These are phyloP conservation scores for Lasiodiplodia gonubiensis DNA, from an alignment of 2,329 filamentous ascomycete species.

Conservation along the genomic window DNA sequence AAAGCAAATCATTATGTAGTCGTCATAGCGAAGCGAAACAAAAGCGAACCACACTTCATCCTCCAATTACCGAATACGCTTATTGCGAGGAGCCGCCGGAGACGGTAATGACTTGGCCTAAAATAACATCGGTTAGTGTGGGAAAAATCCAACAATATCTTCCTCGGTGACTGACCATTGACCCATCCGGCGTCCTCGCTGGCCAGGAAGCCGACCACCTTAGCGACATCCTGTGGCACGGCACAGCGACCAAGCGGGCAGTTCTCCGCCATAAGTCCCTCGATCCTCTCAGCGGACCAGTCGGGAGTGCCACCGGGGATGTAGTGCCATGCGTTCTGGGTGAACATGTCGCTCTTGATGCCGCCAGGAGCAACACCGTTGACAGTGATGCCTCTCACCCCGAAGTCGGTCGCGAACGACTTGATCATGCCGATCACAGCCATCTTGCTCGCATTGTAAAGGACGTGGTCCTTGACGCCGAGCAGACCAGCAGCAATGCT, in stretches of 20 bases:
- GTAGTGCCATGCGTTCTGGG: slow-evolving; percentile 64
- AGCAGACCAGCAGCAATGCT: slow-evolving; percentile 71
- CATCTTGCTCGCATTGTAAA: slow-evolving; percentile 75
- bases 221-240: slow-evolving; percentile 52
- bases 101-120: slow-evolving; percentile 49
- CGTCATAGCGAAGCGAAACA: neutral
- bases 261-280: slow-evolving; percentile 56
- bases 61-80: neutral
- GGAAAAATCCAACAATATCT: neutral
- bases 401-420: slow-evolving; percentile 74
- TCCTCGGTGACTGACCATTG: slow-evolving; percentile 37
- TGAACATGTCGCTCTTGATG: slow-evolving; percentile 80
- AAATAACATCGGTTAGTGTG: slow-evolving; percentile 26
- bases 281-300: slow-evolving; percentile 57
- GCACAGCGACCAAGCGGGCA: slow-evolving; percentile 58
- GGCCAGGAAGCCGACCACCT: slow-evolving; percentile 50
- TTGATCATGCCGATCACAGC: slow-evolving; percentile 76
- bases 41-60: neutral
- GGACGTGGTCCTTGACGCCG: slow-evolving; percentile 71
- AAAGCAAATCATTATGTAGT: neutral
- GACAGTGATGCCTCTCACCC: slow-evolving; percentile 70
- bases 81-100: slow-evolving; percentile 50
- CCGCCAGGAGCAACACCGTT: slow-evolving; percentile 75
- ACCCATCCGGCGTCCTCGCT: slow-evolving; percentile 50
- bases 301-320: slow-evolving; percentile 57